These are phyloP conservation scores for Cytospora schulzeri DNA, from an alignment of 2,329 filamentous ascomycete species.

Conservation along the genomic window DNA sequence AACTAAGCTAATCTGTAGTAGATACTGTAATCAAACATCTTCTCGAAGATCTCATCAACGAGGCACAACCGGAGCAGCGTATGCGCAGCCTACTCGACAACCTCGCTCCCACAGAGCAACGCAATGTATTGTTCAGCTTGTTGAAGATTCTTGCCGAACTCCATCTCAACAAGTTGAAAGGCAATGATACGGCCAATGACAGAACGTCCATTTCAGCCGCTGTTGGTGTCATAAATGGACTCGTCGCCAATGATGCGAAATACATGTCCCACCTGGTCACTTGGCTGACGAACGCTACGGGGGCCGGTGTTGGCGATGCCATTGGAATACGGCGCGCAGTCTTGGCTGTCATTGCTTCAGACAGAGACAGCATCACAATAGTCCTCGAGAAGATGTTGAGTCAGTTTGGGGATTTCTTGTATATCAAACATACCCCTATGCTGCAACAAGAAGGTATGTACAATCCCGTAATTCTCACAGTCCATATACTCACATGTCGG, in stretches of 20 bases:
- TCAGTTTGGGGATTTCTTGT: slow-evolving; percentile 83
- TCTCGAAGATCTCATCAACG: slow-evolving; percentile 38
- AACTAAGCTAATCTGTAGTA: slow-evolving; percentile 30
- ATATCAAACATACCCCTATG: slow-evolving; percentile 82
- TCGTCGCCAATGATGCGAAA: slow-evolving; percentile 51
- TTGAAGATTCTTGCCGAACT: slow-evolving; percentile 50
- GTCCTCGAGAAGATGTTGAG: slow-evolving; percentile 69
- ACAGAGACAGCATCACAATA: slow-evolving; percentile 52
- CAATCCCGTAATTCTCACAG: not conserved
- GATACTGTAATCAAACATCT: slow-evolving; percentile 45
- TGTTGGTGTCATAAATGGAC: slow-evolving; percentile 55
- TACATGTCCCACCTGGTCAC: slow-evolving; percentile 58
- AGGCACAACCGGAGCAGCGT: slow-evolving; percentile 33
- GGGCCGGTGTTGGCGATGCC: slow-evolving; percentile 65
- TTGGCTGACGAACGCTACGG: slow-evolving; percentile 68
- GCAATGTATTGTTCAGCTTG: slow-evolving; percentile 43
- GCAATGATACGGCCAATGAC: slow-evolving; percentile 34
- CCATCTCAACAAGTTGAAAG: slow-evolving; percentile 42
- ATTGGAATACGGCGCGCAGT: slow-evolving; percentile 69
- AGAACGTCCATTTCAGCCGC: slow-evolving; percentile 55
- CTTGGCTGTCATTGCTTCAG: slow-evolving; percentile 57
- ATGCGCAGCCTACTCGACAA: slow-evolving; percentile 39
- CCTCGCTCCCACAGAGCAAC: slow-evolving; percentile 47
- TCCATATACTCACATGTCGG: slow-evolving; percentile 1
- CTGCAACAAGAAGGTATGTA: slow-evolving; percentile 82